Evolutionary conservation across 441 rosid genomes (phyloP).

Genomic region (Dalechampia spathulata): DNA sequence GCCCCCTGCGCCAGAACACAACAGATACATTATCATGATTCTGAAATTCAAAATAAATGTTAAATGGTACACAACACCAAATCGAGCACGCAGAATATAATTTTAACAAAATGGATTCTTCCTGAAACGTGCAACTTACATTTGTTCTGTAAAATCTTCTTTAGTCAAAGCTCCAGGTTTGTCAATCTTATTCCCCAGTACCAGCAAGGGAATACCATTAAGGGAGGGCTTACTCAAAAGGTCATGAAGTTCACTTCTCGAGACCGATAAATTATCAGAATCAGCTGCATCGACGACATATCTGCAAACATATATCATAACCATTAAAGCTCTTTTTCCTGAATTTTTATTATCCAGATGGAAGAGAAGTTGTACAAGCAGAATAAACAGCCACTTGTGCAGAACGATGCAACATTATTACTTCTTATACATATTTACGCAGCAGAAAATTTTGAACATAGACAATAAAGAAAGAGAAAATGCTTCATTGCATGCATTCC

Average conservation of each 20-base stretch:
- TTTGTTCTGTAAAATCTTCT: constrained; percentile 78
- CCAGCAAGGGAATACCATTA: constrained; percentile 76
- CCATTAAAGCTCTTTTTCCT: neutral
- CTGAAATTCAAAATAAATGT: too few species aligned
- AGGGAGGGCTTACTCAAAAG: constrained; percentile 76
- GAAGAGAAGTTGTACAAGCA: neutral
- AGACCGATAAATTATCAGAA: constrained; percentile 69
- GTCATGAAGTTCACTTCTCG: constrained; percentile 74
- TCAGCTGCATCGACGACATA: constrained; percentile 98
- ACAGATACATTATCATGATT: too few species aligned
- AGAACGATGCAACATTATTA: too few species aligned
- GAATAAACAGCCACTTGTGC: neutral
- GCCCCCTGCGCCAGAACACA: constrained; percentile 45
- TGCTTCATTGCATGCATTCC: too few species aligned
- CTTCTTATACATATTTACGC: too few species aligned
- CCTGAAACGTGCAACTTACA: constrained; percentile 38
- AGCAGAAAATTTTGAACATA: too few species aligned
- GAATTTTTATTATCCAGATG: neutral
- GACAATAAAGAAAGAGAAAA: too few species aligned
- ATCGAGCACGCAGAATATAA: too few species aligned
- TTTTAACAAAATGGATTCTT: neutral
- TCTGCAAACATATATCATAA: constrained; percentile 27
- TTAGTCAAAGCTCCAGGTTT: constrained; percentile 87
- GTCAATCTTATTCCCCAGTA: constrained; percentile 91
- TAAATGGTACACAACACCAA: too few species aligned